Base-by-base conservation (phyloP, 1,284 basidiomycete species). In the Veloporphyrellus conicus region DNA sequence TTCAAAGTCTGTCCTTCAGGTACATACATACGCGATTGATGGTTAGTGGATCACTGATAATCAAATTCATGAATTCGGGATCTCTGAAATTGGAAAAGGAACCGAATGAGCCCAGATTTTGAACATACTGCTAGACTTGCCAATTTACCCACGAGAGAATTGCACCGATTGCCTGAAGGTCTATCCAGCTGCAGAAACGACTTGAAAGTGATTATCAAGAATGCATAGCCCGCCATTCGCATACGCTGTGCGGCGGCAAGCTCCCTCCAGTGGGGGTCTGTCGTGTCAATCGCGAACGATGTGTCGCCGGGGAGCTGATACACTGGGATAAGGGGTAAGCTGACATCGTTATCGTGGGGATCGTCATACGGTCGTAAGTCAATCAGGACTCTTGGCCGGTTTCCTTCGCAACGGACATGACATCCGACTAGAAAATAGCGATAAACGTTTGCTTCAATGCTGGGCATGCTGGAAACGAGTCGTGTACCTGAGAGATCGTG, bases 1-100 rank as follows among this genome's bases (percentile, higher is more conserved):
- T n/a, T n/a, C n/a, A n/a, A n/a, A n/a, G n/a, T n/a, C 65, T 89
- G n/a, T 83, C 88, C 64, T 71, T 82, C 53, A 75, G 86, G 79
- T 87, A 54, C 55, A 71, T n/a, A n/a, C n/a, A n/a, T n/a, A n/a
- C n/a, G n/a, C n/a, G n/a, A n/a, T n/a, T n/a, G n/a, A n/a, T n/a
- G n/a, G n/a, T n/a, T n/a, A n/a, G n/a, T n/a, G n/a, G n/a, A n/a
- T 7, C 16, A 66, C 50, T 67, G 62, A 52, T 53, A 45, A 20
- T 2, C 43, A 59, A 40, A 63, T 70, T 52, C 41, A 50, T 27
- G 16, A 16, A 9, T n/a, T 20, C 55, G 49, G 72, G 22, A 58
- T 86, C 8, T 79, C 75, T 31, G 84, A 76, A 3, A 79, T 84
- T 80, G 77, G n/a, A n/a, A n/a, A n/a, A n/a, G n/a, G n/a, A n/a